Percentiles rank a stretch among this genome's conserved stretches.
These are phyloP conservation scores for Lepidium aucheri DNA, from an alignment of 345 rosid genomes.

Conservation along the genomic window DNA sequence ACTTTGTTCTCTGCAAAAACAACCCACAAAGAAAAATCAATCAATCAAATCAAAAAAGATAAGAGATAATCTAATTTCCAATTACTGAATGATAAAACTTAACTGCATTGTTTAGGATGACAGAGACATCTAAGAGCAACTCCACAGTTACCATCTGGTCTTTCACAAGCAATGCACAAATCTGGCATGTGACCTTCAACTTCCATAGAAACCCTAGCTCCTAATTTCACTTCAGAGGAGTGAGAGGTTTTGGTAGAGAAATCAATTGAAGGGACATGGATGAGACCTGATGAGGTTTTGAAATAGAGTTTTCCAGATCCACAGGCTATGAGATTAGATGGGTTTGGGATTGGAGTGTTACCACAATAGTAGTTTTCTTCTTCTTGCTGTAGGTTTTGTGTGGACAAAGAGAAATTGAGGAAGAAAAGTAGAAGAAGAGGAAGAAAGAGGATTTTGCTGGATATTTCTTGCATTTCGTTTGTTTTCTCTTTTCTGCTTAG, in stretches of 20 bases:
- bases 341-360: slow-evolving; percentile 21
- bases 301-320: slow-evolving; percentile 42
- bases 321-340: slow-evolving; percentile 36
- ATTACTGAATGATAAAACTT: slow-evolving; percentile 11
- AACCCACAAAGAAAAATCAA: not conserved
- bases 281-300: slow-evolving; percentile 42
- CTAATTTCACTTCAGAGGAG: slow-evolving; percentile 27
- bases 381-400: slow-evolving; percentile 3
- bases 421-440: slow-evolving; percentile 13
- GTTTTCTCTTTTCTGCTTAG: not conserved
- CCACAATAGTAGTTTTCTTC: slow-evolving; percentile 23
- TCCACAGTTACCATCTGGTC: slow-evolving; percentile 59
- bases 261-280: slow-evolving; percentile 40
- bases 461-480: slow-evolving; percentile 19
- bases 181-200: slow-evolving; percentile 54
- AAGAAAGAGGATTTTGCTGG: slow-evolving; percentile 20
- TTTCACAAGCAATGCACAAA: slow-evolving; percentile 45
- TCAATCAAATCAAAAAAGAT: not conserved
- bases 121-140: slow-evolving; percentile 57
- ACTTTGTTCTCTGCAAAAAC: slow-evolving; percentile 15
- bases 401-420: slow-evolving; percentile 7
- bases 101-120: slow-evolving; percentile 60
- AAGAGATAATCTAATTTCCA: not conserved
- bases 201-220: slow-evolving; percentile 46
- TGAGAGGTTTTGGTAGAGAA: slow-evolving; percentile 34